Conservation (phyloP, 2,329 filamentous ascomycete genomes). For the Rugonectria rugulosa region DNA sequence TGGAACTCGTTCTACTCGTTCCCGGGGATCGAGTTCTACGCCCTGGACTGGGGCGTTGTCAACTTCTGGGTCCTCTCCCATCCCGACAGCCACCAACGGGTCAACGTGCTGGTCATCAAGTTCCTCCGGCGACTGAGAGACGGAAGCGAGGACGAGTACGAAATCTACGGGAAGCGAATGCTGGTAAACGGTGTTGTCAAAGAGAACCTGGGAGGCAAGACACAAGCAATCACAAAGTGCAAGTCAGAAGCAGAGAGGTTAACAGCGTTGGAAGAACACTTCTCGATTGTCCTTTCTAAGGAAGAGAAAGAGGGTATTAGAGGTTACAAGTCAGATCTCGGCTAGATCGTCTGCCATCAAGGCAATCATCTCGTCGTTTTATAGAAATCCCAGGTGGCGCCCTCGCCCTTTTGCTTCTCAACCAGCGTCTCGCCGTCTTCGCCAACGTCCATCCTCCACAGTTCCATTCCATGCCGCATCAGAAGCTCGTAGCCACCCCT, state of each 20-base stretch:
- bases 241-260: conserved; percentile 57
- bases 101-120: conserved; percentile 58
- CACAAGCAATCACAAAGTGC: conserved; percentile 35
- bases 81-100: conserved; percentile 61
- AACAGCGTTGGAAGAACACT: conserved; percentile 55
- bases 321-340: conserved; percentile 22
- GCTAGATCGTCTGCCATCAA: background rate
- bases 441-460: conserved; percentile 40
- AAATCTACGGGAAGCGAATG: conserved; percentile 37
- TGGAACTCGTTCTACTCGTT: conserved; percentile 74
- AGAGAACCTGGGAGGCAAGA: conserved; percentile 34
- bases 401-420: conserved; percentile 32
- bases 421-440: conserved; percentile 35
- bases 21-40: conserved; percentile 65
- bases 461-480: conserved; percentile 34
- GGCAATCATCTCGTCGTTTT: background rate
- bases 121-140: conserved; percentile 56
- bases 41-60: conserved; percentile 63
- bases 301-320: conserved; percentile 27
- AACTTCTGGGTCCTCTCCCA: conserved; percentile 62
- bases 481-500: conserved; percentile 45
- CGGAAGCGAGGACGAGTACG: conserved; percentile 42
- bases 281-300: conserved; percentile 53
- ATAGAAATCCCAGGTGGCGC: conserved; percentile 44
- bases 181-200: conserved; percentile 33